A percentile compares a stretch with the other conserved stretches of the same genome.
Conservation (phyloP, 2,329 filamentous ascomycete species). For the Atkinsonella texensis region DNA sequence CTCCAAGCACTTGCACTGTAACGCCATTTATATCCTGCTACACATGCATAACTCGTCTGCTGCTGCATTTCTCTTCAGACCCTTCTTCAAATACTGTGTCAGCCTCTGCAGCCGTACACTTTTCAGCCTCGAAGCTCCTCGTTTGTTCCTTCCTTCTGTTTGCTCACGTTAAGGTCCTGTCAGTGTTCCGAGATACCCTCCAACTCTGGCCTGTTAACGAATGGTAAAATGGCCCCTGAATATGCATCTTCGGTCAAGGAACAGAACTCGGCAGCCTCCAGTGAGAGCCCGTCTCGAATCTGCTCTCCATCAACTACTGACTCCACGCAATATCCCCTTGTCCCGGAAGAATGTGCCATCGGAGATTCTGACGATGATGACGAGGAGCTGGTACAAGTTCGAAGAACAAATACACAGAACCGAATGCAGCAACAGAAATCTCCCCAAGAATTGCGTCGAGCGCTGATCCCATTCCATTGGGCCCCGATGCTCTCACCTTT, state of each 20-base stretch:
- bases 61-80: neutral
- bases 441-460: conserved; percentile 11
- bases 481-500: conserved; percentile 57
- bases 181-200: neutral
- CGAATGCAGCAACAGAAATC: conserved; percentile 6
- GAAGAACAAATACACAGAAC: conserved; percentile 1
- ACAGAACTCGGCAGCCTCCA: neutral
- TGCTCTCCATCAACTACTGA: neutral
- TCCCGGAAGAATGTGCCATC: conserved; percentile 6
- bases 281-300: neutral
- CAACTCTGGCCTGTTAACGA: neutral
- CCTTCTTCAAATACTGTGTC: neutral
- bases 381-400: conserved; percentile 5
- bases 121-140: neutral
- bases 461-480: conserved; percentile 42
- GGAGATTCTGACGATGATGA: conserved; percentile 9
- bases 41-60: neutral
- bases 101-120: neutral
- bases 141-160: neutral
- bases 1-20: neutral
- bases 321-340: neutral
- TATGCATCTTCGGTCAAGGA: neutral
- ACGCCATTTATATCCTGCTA: neutral
- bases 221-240: neutral
- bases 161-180: neutral